Evolutionary conservation across 352 stramenopile species (phyloP), one percentile per base, ranked within the genome.

Genomic region (Elongisporangium undulatum): DNA sequence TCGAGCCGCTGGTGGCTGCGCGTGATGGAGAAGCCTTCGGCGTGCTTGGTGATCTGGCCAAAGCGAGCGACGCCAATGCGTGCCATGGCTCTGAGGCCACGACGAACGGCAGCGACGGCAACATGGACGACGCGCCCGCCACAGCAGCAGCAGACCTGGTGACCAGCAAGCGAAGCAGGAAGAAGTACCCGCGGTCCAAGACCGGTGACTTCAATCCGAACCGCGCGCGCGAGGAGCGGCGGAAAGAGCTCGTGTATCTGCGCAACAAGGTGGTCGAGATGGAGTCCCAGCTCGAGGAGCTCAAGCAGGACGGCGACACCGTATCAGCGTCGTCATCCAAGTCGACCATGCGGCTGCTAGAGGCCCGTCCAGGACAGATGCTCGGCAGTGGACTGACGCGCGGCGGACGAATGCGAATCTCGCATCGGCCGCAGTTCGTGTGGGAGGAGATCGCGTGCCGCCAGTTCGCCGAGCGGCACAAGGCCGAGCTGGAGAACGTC

Each of bases 371-470:
- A 10, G 12, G 34, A 2, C 34, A 45, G 34, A 45, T 45, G 34
- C 10, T 45, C 12, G 34, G 34, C 34, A 17, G 10, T 4, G 34
- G 34, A 17, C 34, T 45, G 34, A 45, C 34, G 13, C 34, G 34
- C 12, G 34, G 34, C 34, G 34, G 34, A 3, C 34, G 34, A 45
- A 45, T 45, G 34, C 34, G 34, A 4, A 45, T 45, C 10, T 1
- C 34, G 3, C 34, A 45, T 17, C 9, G 34, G 34, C 34, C 34
- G 34, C 34, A 45, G 34, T 45, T 45, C 13, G 12, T 79, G 0
- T 85, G 75, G 75, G 66, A 73, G 53, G 56, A 57, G 0, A 78
- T 76, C n/a, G 74, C 74, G 3, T 74, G 71, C 59, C 59, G 66
- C 2, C 74, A 83, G 51, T 57, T 60, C 20, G 66, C 73, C 16